A percentile compares a stretch with the other conserved stretches of the same genome.
Conservation (phyloP, 306 rosid species). For the Ormosia emarginata region DNA sequence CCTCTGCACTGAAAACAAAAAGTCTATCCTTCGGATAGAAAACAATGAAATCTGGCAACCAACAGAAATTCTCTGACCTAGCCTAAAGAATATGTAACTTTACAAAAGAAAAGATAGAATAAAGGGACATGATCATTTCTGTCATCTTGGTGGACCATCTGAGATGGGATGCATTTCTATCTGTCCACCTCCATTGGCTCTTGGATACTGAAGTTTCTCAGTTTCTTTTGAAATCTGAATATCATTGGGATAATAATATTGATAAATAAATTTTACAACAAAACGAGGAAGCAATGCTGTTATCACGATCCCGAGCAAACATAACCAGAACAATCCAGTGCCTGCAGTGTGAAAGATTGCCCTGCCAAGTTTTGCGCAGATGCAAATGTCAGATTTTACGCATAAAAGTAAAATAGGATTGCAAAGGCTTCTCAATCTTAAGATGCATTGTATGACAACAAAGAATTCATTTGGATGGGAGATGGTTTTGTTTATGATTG, state of each 20-base stretch:
- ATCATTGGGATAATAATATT: slow-evolving; percentile 62
- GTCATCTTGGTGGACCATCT: slow-evolving; percentile 38
- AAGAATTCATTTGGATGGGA: neutral
- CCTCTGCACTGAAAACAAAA: slow-evolving; percentile 28
- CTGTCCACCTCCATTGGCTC: slow-evolving; percentile 46
- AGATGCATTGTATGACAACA: neutral
- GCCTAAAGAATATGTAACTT: slow-evolving; percentile 74
- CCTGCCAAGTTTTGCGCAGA: slow-evolving; percentile 47
- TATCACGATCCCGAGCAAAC: slow-evolving; percentile 53
- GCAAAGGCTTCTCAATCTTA: neutral
- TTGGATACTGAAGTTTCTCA: slow-evolving; percentile 50
- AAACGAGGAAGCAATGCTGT: slow-evolving; percentile 69
- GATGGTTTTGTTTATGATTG: neutral
- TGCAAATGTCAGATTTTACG: slow-evolving; percentile 7
- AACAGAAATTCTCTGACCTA: slow-evolving; percentile 36
- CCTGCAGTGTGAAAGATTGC: slow-evolving; percentile 49
- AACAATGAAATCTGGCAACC: slow-evolving; percentile 41
- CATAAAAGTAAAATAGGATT: neutral
- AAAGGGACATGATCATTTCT: slow-evolving; percentile 20
- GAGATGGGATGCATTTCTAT: slow-evolving; percentile 68
- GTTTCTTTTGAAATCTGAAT: slow-evolving; percentile 80
- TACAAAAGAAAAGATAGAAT: slow-evolving; percentile 35
- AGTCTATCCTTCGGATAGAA: slow-evolving; percentile 73
- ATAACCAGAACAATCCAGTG: slow-evolving; percentile 61
- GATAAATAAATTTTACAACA: slow-evolving; percentile 51